These are phyloP conservation scores for Gremmenia infestans DNA, from an alignment of 2,329 filamentous ascomycete genomes.

Conservation along the genomic window DNA sequence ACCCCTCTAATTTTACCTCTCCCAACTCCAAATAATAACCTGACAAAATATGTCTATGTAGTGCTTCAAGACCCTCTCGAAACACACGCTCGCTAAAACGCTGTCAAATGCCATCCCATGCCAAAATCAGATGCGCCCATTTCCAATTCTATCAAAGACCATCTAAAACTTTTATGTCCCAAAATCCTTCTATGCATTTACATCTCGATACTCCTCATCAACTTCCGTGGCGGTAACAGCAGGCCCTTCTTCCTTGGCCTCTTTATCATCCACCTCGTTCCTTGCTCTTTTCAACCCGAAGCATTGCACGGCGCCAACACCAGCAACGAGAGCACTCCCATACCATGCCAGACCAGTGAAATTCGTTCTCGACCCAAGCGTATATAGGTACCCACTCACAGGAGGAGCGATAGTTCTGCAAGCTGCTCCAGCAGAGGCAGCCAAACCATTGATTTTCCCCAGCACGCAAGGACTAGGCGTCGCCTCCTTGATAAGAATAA, in stretches of 20 bases:
- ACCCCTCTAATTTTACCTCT: no score
- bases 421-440: slow-evolving; percentile 59
- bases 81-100: slow-evolving; percentile 5
- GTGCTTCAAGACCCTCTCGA: not conserved
- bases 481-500: slow-evolving; percentile 65
- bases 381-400: slow-evolving; percentile 58
- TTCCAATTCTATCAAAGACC: no score
- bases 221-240: not conserved
- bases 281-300: slow-evolving; percentile 35
- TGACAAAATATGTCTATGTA: no score
- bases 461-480: slow-evolving; percentile 52
- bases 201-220: not conserved
- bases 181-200: not conserved
- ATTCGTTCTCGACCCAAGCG: slow-evolving; percentile 51
- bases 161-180: not conserved
- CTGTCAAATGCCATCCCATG: slow-evolving; percentile 4
- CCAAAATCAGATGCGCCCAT: not conserved
- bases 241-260: not conserved
- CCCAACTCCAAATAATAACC: no score
- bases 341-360: slow-evolving; percentile 62
- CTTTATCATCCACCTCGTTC: not conserved
- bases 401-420: slow-evolving; percentile 65
- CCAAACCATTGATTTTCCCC: slow-evolving; percentile 61
- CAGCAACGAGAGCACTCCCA: slow-evolving; percentile 51
- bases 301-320: slow-evolving; percentile 55